A percentile compares a stretch with the other conserved stretches of the same genome.
These are phyloP conservation scores for Trichophyton simii DNA, from an alignment of 2,329 filamentous ascomycete genomes.

Conservation along the genomic window DNA sequence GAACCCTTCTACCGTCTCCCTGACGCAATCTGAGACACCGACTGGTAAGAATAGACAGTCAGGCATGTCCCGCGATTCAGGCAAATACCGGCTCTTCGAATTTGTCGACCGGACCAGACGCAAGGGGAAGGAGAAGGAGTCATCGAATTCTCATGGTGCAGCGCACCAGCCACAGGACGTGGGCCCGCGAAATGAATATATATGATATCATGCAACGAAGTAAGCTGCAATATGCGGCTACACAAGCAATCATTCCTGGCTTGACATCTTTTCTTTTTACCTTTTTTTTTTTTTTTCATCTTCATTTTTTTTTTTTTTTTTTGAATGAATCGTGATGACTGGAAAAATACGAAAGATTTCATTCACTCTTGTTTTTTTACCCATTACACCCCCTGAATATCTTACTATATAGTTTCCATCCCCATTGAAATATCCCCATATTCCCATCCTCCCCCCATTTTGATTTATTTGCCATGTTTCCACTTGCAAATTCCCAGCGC, in stretches of 20 bases:
- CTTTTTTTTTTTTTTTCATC: neutral
- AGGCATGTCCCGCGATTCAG: slow-evolving; percentile 28
- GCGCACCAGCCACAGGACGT: slow-evolving; percentile 7
- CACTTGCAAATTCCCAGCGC: neutral
- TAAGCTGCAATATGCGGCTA: neutral
- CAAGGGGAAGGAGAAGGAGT: slow-evolving; percentile 13
- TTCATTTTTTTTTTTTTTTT: neutral
- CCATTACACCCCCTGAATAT: neutral
- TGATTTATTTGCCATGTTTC: neutral
- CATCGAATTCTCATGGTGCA: neutral
- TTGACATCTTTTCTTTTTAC: too few species aligned
- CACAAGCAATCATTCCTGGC: neutral
- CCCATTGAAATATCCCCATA: neutral
- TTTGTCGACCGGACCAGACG: slow-evolving; percentile 20
- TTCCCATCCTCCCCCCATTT: neutral
- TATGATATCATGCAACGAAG: slow-evolving; percentile 6
- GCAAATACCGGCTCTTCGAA: slow-evolving; percentile 34
- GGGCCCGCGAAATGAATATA: slow-evolving; percentile 13
- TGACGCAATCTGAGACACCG: slow-evolving; percentile 28
- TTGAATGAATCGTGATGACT: neutral
- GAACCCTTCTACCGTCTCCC: slow-evolving; percentile 36
- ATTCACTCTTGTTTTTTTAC: neutral
- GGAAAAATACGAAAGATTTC: neutral
- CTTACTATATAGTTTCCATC: neutral
- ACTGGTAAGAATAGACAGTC: slow-evolving; percentile 23